Conservation (phyloP, 2,329 filamentous ascomycete genomes). For the Monilinia vaccinii-corymbosi region DNA sequence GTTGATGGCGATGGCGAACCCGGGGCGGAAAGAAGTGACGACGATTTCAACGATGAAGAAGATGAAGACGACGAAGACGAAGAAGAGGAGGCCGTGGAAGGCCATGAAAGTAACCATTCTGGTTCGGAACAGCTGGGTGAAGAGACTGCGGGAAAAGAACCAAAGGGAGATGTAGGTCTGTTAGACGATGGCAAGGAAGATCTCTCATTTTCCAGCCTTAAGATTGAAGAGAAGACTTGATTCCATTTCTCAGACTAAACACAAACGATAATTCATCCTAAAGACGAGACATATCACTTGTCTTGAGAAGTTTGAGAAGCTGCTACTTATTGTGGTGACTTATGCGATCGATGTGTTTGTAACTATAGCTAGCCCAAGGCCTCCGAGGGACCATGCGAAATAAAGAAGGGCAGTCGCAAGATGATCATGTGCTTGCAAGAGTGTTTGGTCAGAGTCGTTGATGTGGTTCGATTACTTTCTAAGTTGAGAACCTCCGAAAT, state of each 20-base stretch:
- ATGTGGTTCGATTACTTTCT: not conserved
- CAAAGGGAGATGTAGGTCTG: not conserved
- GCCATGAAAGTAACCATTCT: not conserved
- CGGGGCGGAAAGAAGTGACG: slow-evolving; percentile 25
- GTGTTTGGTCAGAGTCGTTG: no score
- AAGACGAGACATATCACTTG: not conserved
- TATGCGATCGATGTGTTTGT: not conserved
- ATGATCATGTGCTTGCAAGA: not conserved
- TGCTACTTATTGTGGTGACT: not conserved
- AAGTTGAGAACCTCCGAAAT: not conserved
- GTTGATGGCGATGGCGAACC: slow-evolving; percentile 38
- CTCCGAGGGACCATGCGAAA: not conserved
- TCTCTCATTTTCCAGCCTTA: slow-evolving; percentile 18
- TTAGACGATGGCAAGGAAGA: slow-evolving; percentile 9
- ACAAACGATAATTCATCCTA: not conserved
- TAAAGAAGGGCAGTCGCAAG: not conserved
- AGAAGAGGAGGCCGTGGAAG: slow-evolving; percentile 21
- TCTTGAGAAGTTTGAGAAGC: not conserved
- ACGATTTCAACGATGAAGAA: slow-evolving; percentile 33
- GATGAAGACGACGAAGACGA: slow-evolving; percentile 27
- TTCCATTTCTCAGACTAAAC: not conserved
- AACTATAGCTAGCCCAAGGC: not conserved
- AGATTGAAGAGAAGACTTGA: slow-evolving; percentile 27
- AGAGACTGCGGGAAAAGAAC: not conserved
- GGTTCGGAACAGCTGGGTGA: not conserved